Evolutionary conservation across 176 grass and related monocot species (phyloP).

Genomic region (Carex myosuroides): DNA sequence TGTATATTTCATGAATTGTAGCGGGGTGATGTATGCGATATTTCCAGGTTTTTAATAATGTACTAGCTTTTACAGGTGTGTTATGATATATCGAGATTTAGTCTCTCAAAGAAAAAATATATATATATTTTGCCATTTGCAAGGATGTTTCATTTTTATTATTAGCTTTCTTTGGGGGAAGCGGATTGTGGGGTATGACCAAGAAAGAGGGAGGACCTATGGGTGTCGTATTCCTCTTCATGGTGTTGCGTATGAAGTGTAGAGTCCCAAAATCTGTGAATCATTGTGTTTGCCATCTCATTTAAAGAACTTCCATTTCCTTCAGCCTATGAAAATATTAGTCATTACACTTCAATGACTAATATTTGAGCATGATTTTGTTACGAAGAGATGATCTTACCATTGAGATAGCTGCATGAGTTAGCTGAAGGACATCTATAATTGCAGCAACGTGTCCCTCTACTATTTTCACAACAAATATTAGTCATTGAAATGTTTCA

Average conservation of each 20-base stretch:
- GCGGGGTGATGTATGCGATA: background rate
- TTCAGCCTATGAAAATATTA: constrained; percentile 24
- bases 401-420: constrained; percentile 67
- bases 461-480: constrained; percentile 23
- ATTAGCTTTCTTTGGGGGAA: background rate
- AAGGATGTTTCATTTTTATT: background rate
- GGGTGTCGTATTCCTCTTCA: constrained; percentile 46
- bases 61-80: background rate
- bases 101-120: background rate
- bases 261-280: constrained; percentile 85
- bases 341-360: no score
- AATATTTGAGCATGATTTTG: background rate
- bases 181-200: background rate
- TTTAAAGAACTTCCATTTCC: constrained; percentile 34
- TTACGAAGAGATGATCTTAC: constrained; percentile 21
- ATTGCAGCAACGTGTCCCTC: constrained; percentile 57
- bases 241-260: constrained; percentile 44
- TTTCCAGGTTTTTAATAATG: background rate
- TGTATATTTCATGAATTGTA: background rate
- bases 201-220: constrained; percentile 35
- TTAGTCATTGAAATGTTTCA: background rate
- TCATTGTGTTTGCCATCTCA: constrained; percentile 56
- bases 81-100: constrained; percentile 9
- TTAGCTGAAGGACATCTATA: constrained; percentile 74
- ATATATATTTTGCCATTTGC: background rate